Evolutionary conservation across 495 filamentous ascomycete genomes (phyloP), one percentile per base, ranked within the genome.

Genomic region (Hypoxylon fragiforme): DNA sequence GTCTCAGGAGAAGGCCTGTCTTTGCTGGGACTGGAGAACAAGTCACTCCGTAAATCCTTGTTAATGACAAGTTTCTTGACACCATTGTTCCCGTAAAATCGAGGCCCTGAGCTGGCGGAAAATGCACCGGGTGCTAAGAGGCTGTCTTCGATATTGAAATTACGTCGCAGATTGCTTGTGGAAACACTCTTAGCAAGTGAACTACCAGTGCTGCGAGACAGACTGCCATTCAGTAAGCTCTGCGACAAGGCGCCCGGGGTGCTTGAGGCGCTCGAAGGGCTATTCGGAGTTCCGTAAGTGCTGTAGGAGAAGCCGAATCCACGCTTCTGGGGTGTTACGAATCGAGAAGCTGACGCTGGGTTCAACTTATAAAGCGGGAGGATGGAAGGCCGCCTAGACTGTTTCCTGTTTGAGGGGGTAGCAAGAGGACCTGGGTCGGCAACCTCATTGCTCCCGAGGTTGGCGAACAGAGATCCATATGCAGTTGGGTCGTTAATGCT

Each of bases 51-150:
- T 66, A 97, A 74, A 57, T 85, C 87, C 48, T 88, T 87, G 61
- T 96, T 90, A 65, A 98, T 96, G 22, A 90, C 85, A 41, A 98
- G 79, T 57, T 87, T 89, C 77, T 96, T 96, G 63, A 97, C 73
- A 64, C 81, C 90, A 26, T 76, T 74, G 50, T 75, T 83, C 7
- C 79, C 83, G 36, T 82, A 79, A n/a, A 70, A 57, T 43, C 73
- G 70, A 22, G 83, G 79, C 22, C 81, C 81, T 35, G 81, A 77
- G 54, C 80, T 84, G 19, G 85, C 78, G 14, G 90, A 89, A 69
- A 97, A 89, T 1, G 94, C 90, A 24, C 90, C 90, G 0, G 92
- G 90, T 3, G 85, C 81, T 18, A 97, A 78, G 42, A 97, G 84
- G 65, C 91, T 96, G 58, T 96, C 90, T 15, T 85, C 78, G 7